Conservation (phyloP, 2,329 filamentous ascomycete genomes). For the Ophiostoma ulmi region DNA sequence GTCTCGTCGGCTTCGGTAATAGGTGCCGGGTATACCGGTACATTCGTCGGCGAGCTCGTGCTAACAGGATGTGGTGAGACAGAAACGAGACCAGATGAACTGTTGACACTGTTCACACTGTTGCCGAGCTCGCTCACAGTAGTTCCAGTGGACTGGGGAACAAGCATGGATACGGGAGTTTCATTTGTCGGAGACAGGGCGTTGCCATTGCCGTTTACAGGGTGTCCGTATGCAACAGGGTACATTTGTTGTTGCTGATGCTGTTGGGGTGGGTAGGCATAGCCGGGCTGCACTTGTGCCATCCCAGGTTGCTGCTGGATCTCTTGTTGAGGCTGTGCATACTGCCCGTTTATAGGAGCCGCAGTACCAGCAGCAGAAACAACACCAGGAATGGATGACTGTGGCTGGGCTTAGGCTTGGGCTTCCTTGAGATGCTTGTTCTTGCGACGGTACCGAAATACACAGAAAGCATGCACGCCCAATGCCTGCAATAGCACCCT, state of each 20-base stretch:
- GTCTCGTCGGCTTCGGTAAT: background rate
- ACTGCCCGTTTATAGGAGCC: background rate
- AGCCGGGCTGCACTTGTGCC: background rate
- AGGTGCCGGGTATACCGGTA: background rate
- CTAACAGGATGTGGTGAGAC: background rate
- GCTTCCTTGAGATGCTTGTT: background rate
- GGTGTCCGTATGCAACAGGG: background rate
- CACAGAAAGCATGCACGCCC: background rate
- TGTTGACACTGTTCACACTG: background rate
- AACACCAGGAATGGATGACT: background rate
- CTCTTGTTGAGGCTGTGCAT: background rate
- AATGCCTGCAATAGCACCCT: constrained; percentile 37
- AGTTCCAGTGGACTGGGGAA: background rate
- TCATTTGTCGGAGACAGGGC: background rate
- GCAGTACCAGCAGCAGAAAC: background rate
- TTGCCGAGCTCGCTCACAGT: background rate
- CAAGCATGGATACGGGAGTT: background rate
- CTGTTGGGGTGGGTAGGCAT: background rate
- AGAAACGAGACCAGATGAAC: background rate
- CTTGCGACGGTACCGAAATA: constrained; percentile 3
- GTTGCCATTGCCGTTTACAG: background rate
- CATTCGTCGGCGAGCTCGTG: background rate
- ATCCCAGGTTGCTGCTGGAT: background rate
- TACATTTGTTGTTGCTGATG: background rate
- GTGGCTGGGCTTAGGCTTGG: background rate